Conservation (phyloP, 768 basidiomycete species). For the Hortiboletus campestris region DNA sequence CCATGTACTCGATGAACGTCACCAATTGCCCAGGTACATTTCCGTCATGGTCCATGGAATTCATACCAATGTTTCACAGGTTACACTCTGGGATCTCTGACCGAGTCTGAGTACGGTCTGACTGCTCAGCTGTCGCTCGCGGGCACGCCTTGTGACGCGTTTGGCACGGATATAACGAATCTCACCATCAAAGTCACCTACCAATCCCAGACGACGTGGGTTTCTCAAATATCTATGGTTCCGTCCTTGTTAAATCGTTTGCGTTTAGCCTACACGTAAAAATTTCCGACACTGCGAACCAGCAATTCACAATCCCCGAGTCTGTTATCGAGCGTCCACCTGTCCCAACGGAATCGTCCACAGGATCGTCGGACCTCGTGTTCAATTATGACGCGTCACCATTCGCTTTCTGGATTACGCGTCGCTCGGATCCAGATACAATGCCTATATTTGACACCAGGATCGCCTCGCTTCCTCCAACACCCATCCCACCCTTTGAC, state of each 20-base stretch:
- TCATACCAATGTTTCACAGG: slow-evolving; percentile 35
- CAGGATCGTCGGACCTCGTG: slow-evolving; percentile 53
- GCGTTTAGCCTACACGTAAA: slow-evolving; percentile 59
- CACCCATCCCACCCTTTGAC: slow-evolving; percentile 58
- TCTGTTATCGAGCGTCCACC: slow-evolving; percentile 47
- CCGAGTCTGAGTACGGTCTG: slow-evolving; percentile 46
- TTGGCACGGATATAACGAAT: slow-evolving; percentile 55
- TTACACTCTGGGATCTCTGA: slow-evolving; percentile 48
- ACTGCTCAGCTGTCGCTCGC: slow-evolving; percentile 53
- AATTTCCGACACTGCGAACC: slow-evolving; percentile 56
- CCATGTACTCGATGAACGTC: slow-evolving; percentile 27
- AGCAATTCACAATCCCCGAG: slow-evolving; percentile 67
- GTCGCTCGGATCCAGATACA: slow-evolving; percentile 53
- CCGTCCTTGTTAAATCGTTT: neutral
- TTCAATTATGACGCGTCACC: slow-evolving; percentile 66
- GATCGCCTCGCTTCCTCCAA: slow-evolving; percentile 53
- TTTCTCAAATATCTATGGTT: neutral
- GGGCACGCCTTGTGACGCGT: slow-evolving; percentile 61
- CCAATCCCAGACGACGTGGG: slow-evolving; percentile 52
- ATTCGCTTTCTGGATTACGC: slow-evolving; percentile 80
- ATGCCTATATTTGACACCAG: slow-evolving; percentile 72
- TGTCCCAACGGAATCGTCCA: slow-evolving; percentile 34
- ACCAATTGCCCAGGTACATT: slow-evolving; percentile 32
- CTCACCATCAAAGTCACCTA: slow-evolving; percentile 69
- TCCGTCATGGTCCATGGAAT: neutral